phyloP scores from a whole-genome alignment of 495 filamentous ascomycete species.

The Ascobolus immersus region DNA sequence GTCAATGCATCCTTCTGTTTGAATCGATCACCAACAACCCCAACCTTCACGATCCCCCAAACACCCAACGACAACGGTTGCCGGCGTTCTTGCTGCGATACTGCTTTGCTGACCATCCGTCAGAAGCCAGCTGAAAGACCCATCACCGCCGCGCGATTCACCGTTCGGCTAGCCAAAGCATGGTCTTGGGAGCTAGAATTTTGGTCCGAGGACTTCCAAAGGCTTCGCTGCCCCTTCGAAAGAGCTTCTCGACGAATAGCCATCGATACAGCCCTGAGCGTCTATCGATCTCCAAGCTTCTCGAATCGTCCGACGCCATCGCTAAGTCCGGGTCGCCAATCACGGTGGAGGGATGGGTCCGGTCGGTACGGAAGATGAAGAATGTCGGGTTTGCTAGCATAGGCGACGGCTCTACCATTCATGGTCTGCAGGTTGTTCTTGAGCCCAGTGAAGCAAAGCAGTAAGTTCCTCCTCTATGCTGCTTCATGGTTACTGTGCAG shows the following conservation, averaged over 20 bases:
- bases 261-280: neutral
- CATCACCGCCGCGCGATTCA: neutral
- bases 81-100: no score
- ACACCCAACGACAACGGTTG: no score
- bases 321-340: slow-evolving; percentile 14
- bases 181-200: no score
- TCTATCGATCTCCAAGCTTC: slow-evolving; percentile 2
- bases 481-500: neutral
- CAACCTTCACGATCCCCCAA: no score
- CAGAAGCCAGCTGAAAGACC: no score
- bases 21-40: no score
- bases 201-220: no score
- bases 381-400: slow-evolving; percentile 55
- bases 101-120: no score
- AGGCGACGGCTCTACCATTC: slow-evolving; percentile 61
- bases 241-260: neutral
- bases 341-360: slow-evolving; percentile 52
- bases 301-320: slow-evolving; percentile 8
- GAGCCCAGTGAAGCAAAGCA: slow-evolving; percentile 33
- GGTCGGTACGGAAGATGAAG: slow-evolving; percentile 72
- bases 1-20: no score
- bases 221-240: neutral
- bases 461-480: slow-evolving; percentile 27
- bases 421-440: slow-evolving; percentile 60
- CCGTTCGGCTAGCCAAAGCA: neutral